Base-by-base conservation (phyloP, 2,329 filamentous ascomycete species). In the Ciborinia camelliae region DNA sequence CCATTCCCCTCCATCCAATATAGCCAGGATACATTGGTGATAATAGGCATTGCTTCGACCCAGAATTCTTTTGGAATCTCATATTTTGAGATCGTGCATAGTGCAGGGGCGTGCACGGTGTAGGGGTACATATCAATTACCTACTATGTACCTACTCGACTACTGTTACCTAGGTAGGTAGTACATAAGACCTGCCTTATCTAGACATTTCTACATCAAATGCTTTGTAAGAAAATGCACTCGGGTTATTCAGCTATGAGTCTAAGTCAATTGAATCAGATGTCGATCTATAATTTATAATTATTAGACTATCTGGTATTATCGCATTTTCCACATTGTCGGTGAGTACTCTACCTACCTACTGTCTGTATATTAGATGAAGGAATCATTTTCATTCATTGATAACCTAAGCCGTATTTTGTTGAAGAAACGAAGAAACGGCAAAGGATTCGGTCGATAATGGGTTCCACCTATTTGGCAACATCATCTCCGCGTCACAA, bases 391-490 rank as follows among this genome's bases (percentile, higher is more conserved):
- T 45, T 32, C 20, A 28, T 32, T 18, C 28, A 14, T n/a, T n/a
- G 20, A 12, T 12, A 45, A 20, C 18, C 9, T 45, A 32, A 28
- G 28, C 30, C 23, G 18, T 57, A 12, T 30, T 52, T 45, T 43
- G 54, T 45, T n/a, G 20, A 45, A 45, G 12, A 35, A 12, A 23
- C 41, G 14, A 59, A 32, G 30, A 28, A 35, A 23, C 20, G 41
- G 30, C n/a, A 45, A 37, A 32, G 8, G 30, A 32, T 26, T 59
- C 10, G 28, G 43, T 59, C 41, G 35, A 32, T 23, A 8, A 59
- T 59, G 55, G 41, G 41, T 14, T 48, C 55, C 55, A 45, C 55
- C 55, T 28, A 59, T 47, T 59, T 35, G 4, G 55, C 55, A 59
- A 15, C 55, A 59, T 8, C 41, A 18, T 47, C 55, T 26, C 9